These are phyloP conservation scores for Hypoxylon subgilvum DNA, from an alignment of 495 filamentous ascomycete genomes.

Conservation along the genomic window DNA sequence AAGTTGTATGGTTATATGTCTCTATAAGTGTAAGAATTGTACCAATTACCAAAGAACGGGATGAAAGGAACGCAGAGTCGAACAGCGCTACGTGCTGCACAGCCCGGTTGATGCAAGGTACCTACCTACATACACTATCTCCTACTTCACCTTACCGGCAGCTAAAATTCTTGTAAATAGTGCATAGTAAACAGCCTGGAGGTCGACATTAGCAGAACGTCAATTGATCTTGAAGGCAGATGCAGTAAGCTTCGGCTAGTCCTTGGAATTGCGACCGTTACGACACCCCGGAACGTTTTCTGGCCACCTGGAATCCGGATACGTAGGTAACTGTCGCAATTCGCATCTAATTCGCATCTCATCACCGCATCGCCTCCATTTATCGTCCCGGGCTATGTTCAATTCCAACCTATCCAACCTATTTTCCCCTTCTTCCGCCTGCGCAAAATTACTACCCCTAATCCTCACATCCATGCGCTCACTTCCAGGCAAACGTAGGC, in stretches of 20 bases:
- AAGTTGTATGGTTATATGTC: no score
- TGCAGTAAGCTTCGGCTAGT: conserved; percentile 1
- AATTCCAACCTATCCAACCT: not conserved
- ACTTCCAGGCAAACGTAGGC: not conserved
- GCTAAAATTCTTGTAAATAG: no score
- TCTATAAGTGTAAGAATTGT: no score
- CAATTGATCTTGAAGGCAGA: conserved; percentile 2
- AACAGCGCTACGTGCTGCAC: conserved; percentile 21
- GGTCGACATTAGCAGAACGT: no score
- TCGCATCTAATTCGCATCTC: conserved; percentile 29
- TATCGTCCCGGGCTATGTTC: conserved; percentile 23
- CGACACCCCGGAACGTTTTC: no score
- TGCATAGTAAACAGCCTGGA: conserved; percentile 7
- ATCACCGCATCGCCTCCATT: conserved; percentile 35
- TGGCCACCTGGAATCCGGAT: no score
- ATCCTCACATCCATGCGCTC: conserved; percentile 2
- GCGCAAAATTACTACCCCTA: not conserved
- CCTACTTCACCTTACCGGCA: conserved; percentile 26
- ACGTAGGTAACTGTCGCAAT: no score
- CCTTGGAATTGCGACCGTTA: no score
- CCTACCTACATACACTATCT: no score
- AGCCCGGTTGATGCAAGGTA: conserved; percentile 21
- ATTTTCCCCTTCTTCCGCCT: not conserved
- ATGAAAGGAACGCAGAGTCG: conserved; percentile 7
- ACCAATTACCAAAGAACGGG: no score